Evolutionary conservation across 768 basidiomycete species (phyloP).

Genomic region (Multifurca ochricompacta): DNA sequence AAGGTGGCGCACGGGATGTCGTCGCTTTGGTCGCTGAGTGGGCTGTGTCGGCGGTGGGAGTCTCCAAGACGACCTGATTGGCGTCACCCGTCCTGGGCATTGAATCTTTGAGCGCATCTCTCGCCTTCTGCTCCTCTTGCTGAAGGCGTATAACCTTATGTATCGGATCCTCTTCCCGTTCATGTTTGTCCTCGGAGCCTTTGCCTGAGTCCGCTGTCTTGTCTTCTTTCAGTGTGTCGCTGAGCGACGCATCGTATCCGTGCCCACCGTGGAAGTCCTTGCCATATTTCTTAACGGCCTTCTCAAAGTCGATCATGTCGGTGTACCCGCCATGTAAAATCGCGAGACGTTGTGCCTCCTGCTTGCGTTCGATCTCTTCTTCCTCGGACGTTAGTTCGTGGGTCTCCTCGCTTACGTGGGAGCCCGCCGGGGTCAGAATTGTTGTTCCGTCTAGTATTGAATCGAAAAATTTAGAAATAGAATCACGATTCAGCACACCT

Average conservation of each 20-base stretch:
- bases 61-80: constrained; percentile 22
- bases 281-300: constrained; percentile 36
- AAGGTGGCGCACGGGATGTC: neutral
- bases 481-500: constrained; percentile 70
- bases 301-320: constrained; percentile 46
- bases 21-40: neutral
- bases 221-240: constrained; percentile 30
- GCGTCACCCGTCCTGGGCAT: constrained; percentile 25
- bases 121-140: constrained; percentile 19
- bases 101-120: constrained; percentile 9
- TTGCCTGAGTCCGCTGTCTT: constrained; percentile 19
- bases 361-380: constrained; percentile 41
- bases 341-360: constrained; percentile 46
- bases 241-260: constrained; percentile 39
- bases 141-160: constrained; percentile 25
- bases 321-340: constrained; percentile 44
- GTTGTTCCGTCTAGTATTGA: constrained; percentile 61
- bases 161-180: constrained; percentile 25
- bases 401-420: constrained; percentile 11
- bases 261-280: constrained; percentile 37
- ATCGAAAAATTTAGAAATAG: constrained; percentile 66
- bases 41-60: constrained; percentile 15
- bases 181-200: constrained; percentile 14
- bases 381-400: constrained; percentile 26
- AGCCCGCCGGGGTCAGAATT: constrained; percentile 40